Conservation (phyloP, 2,329 filamentous ascomycete genomes). For the Chrysosporium keratinophilum region DNA sequence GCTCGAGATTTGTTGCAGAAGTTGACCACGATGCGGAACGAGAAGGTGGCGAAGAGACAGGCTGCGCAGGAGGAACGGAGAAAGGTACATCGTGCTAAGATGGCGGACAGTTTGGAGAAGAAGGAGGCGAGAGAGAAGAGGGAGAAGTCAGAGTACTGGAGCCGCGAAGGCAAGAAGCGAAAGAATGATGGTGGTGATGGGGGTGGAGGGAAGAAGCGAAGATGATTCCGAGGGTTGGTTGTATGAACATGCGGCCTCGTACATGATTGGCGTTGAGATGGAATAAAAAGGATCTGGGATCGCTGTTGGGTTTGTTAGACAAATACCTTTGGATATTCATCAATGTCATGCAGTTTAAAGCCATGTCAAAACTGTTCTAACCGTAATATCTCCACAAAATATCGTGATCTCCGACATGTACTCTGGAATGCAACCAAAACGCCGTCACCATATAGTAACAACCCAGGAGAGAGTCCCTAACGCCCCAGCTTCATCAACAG, state of each 20-base stretch:
- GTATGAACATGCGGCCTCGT: background rate
- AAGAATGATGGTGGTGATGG: slow-evolving; percentile 46
- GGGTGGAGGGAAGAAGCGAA: slow-evolving; percentile 40
- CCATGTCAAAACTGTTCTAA: too few species aligned
- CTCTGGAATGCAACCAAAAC: background rate
- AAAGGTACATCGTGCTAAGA: slow-evolving; percentile 68
- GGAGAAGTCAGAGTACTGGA: slow-evolving; percentile 89
- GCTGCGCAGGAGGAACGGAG: slow-evolving; percentile 83
- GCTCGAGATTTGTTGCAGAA: slow-evolving; percentile 86
- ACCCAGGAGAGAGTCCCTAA: background rate
- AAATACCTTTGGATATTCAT: slow-evolving; percentile 5
- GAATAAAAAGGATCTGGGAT: background rate
- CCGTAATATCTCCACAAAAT: too few species aligned
- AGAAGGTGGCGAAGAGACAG: slow-evolving; percentile 72
- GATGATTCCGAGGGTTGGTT: slow-evolving; percentile 19
- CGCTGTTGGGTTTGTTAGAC: background rate
- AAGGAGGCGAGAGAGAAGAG: slow-evolving; percentile 76
- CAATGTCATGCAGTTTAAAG: background rate
- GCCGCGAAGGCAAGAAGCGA: slow-evolving; percentile 74
- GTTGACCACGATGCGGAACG: slow-evolving; percentile 78
- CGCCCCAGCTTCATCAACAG: background rate
- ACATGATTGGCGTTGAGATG: slow-evolving; percentile 1
- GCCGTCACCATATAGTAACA: background rate
- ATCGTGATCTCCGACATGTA: too few species aligned
- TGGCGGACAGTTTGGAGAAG: slow-evolving; percentile 74